These are phyloP conservation scores for Penicillium sp. DNA, from an alignment of 2,329 filamentous ascomycete species.

Conservation along the genomic window DNA sequence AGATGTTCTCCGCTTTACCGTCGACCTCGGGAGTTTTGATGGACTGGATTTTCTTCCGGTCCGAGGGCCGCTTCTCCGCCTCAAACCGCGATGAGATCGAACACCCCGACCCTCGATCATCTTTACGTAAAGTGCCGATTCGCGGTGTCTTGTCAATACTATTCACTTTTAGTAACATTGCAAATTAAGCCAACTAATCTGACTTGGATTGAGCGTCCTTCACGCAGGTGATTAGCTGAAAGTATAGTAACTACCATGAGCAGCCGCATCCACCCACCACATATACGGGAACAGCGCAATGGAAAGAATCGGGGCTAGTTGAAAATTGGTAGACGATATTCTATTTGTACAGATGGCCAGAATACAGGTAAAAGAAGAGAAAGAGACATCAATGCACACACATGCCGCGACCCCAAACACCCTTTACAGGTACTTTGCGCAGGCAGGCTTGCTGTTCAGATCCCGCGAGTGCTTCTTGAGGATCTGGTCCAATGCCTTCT, in stretches of 20 bases:
- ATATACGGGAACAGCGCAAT: background rate
- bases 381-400: conserved; percentile 10
- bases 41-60: conserved; percentile 29
- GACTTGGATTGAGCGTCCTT: background rate
- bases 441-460: conserved; percentile 35
- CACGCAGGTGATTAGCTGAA: background rate
- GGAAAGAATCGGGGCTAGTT: background rate
- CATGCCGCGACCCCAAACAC: background rate
- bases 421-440: conserved; percentile 34
- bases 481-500: conserved; percentile 73
- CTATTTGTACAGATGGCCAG: conserved; percentile 37
- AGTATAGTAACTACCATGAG: too few relatives aligned
- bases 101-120: background rate
- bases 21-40: conserved; percentile 32
- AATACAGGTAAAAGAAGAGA: conserved; percentile 18
- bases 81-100: conserved; percentile 11
- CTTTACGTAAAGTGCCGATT: conserved; percentile 3
- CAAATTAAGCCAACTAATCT: background rate
- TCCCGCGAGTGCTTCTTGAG: conserved; percentile 64
- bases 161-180: background rate
- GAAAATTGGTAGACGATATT: conserved; percentile 17
- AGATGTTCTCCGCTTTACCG: conserved; percentile 31
- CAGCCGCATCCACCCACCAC: background rate
- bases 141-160: background rate
- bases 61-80: conserved; percentile 26